Evolutionary conservation across 1,139 yeast species (phyloP), one percentile per base, ranked within the genome.

Genomic region (Kodamaea plutei): DNA sequence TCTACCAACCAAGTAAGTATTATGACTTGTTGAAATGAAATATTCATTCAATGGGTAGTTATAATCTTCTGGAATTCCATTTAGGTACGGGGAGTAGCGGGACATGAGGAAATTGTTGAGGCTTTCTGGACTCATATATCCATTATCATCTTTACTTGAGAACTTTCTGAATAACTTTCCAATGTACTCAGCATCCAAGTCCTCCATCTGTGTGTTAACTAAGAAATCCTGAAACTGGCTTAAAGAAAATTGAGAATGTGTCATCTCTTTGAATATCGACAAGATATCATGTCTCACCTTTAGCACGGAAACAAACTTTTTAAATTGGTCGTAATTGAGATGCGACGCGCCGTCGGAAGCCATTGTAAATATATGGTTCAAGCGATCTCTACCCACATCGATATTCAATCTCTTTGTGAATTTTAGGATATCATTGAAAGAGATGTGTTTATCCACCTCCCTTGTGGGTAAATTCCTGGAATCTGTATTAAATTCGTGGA

Each of bases 21-120:
- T 93, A 54, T 93, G 99, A 0, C 97, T 88, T 0, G 96, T 84
- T 0, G 96, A 85, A 18, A 93, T 83, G 49, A 66, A 88, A 50
- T 93, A 93, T 43, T 88, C 91, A 47, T 78, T 85, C 25, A 93
- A 51, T 0, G 98, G 97, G 22, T 69, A 68, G 2, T 75, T 55
- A 45, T 74, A 74, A n/a, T 44, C 44, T 1, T 38, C 38, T 56
- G 69, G 29, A 33, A 33, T 45, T 44, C 48, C 45, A 44, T 45
- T 33, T 30, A 61, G 41, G 11, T 73, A 67, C 17, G 61, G 44
- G 11, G 67, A 56, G 43, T 64, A 58, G 20, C 69, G 64, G 2
- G 85, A 78, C 21, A 66, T 45, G 13, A 83, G 51, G 41, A 65
- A 70, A 30, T 69, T 69, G 16, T 74, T 64, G 39, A 82, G 72